Evolutionary conservation across 331 rosid genomes (phyloP), one percentile per base, ranked within the genome.

Genomic region (Quercus phellos): DNA sequence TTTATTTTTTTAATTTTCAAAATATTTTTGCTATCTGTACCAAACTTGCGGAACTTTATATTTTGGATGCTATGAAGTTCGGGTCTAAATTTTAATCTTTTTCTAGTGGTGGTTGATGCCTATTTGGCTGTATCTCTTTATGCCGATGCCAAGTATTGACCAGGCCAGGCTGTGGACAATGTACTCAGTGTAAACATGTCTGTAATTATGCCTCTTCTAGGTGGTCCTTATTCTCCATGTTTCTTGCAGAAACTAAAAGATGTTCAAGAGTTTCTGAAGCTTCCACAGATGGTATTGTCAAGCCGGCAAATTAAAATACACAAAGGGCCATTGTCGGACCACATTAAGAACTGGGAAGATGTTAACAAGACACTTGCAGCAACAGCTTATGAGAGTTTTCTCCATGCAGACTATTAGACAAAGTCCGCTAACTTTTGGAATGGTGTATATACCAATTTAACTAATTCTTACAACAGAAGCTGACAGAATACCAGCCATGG

Each of bases 271-370:
- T 94, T 94, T 79, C 86, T 94, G 35, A 81, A 91, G 70, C 80
- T 94, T 83, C 98, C 98, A 2, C 59, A 12, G 80, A 88, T 76
- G 94, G 80, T 82, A 85, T 82, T 94, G 80, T 85, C 32, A 22
- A 95, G 99, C 83, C 92, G 89, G 46, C 99, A 95, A 74, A 90
- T 95, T 46, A 92, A 92, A 85, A 95, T 95, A 84, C 99, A 95
- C 74, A 90, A 84, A 53, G 96, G 98, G 35, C 83, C 88, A 17
- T 51, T 92, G 77, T 87, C 94, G 0, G 94, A 92, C 46, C 96
- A 91, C 84, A 81, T 92, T 76, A 82, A 59, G 74, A 92, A 95
- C 86, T 95, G 98, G 98, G 94, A 91, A 2, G 98, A 91, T 17
- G 96, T 95, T 68, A 91, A 83, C 86, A 84, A 32, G 78, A 83